phyloP scores from a whole-genome alignment of 2,329 filamentous ascomycete species.

The Epichloe glyceriae region DNA sequence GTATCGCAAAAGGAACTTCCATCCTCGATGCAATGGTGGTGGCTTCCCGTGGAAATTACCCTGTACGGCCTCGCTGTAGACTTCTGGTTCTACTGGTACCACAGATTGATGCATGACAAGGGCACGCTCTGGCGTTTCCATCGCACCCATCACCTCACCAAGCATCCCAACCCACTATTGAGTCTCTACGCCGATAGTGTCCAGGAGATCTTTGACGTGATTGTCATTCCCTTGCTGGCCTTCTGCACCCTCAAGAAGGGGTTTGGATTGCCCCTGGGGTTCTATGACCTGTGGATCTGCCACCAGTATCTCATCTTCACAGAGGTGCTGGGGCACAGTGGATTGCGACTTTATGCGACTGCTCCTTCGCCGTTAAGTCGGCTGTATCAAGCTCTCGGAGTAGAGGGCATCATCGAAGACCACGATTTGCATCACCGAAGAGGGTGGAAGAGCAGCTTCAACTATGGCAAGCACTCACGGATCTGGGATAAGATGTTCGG shows the following conservation, averaged over 20 bases:
- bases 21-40: constrained; percentile 11
- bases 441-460: constrained; percentile 23
- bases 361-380: constrained; percentile 22
- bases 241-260: constrained; percentile 21
- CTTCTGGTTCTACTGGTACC: constrained; percentile 7
- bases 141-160: constrained; percentile 30
- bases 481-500: constrained; percentile 24
- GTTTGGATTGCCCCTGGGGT: constrained; percentile 27
- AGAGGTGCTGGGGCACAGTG: constrained; percentile 26
- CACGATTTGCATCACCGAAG: constrained; percentile 28
- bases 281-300: constrained; percentile 34
- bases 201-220: constrained; percentile 30
- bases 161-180: constrained; percentile 10
- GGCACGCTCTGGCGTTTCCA: constrained; percentile 24
- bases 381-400: constrained; percentile 18
- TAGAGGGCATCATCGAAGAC: constrained; percentile 29
- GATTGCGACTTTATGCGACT: constrained; percentile 22
- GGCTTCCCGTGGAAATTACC: constrained; percentile 16
- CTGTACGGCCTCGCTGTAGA: constrained; percentile 5
- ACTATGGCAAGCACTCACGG: constrained; percentile 26
- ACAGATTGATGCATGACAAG: constrained; percentile 26
- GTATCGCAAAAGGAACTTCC: constrained; percentile 11
- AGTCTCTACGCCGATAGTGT: constrained; percentile 28
- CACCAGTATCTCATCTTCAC: constrained; percentile 29
- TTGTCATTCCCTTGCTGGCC: constrained; percentile 26